These are phyloP conservation scores for Geranium brycei DNA, from an alignment of 345 rosid genomes.

Conservation along the genomic window DNA sequence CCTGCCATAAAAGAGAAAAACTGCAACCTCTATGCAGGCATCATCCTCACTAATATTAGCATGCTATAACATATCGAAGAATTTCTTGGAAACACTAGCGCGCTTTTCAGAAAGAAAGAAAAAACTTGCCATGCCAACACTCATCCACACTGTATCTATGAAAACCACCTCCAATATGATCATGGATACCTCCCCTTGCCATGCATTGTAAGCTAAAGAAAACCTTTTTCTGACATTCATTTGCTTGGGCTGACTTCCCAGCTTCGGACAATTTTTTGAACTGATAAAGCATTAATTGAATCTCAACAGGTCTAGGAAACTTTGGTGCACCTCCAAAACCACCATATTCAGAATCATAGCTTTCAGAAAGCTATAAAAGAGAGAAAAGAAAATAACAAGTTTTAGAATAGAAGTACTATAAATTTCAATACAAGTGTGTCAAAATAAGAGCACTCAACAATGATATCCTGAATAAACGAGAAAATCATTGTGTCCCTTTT, in stretches of 20 bases:
- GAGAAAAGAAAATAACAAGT: background rate
- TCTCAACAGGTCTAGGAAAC: slow-evolving; percentile 95
- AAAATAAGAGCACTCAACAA: too few species aligned
- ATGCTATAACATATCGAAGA: background rate
- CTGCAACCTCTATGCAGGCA: too few species aligned
- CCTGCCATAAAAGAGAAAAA: too few species aligned
- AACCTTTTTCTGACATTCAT: slow-evolving; percentile 41
- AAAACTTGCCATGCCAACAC: slow-evolving; percentile 80
- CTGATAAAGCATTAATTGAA: slow-evolving; percentile 74
- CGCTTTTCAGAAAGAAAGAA: background rate
- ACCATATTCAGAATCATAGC: slow-evolving; percentile 57
- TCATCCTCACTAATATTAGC: background rate
- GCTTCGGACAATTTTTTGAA: slow-evolving; percentile 53
- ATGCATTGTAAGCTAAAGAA: slow-evolving; percentile 70
- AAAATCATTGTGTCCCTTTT: too few species aligned
- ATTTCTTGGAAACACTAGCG: background rate
- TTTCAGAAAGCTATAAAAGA: slow-evolving; percentile 53
- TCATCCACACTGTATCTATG: slow-evolving; percentile 96
- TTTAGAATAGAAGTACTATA: slow-evolving; percentile 1
- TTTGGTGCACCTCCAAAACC: slow-evolving; percentile 97
- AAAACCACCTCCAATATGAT: slow-evolving; percentile 91
- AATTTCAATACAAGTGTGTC: background rate
- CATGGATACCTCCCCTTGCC: slow-evolving; percentile 93
- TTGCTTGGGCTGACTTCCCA: slow-evolving; percentile 36
- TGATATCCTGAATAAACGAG: too few species aligned